phyloP scores from a whole-genome alignment of 371 early-diverging fungal genomes.

The Mortierella sp. region DNA sequence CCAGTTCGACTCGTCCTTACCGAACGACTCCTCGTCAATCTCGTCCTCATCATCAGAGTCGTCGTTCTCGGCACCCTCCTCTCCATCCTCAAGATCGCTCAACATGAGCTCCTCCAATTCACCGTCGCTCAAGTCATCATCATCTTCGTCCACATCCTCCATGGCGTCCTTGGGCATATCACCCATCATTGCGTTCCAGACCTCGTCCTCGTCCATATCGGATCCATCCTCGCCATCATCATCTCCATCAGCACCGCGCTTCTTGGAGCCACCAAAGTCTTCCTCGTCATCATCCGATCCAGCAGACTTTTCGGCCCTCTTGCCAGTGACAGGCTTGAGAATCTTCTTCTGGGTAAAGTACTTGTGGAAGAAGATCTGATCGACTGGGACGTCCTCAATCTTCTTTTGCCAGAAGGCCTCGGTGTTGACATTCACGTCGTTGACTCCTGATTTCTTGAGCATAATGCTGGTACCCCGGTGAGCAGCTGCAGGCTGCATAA shows the following conservation, averaged over 20 bases:
- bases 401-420: constrained; percentile 73
- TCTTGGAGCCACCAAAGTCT: constrained; percentile 43
- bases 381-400: constrained; percentile 71
- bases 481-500: constrained; percentile 73
- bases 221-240: constrained; percentile 64
- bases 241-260: constrained; percentile 66
- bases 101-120: constrained; percentile 70
- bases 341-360: constrained; percentile 78
- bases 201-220: constrained; percentile 72
- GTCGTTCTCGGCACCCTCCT: constrained; percentile 40
- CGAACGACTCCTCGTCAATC: constrained; percentile 60
- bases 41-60: constrained; percentile 43
- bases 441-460: constrained; percentile 60
- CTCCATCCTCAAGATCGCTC: constrained; percentile 62
- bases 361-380: constrained; percentile 88
- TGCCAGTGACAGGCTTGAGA: constrained; percentile 31
- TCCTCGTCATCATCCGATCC: constrained; percentile 61
- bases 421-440: constrained; percentile 68
- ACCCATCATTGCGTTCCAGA: constrained; percentile 81
- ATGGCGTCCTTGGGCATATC: constrained; percentile 76
- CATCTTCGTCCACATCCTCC: constrained; percentile 73
- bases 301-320: constrained; percentile 59
- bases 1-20: constrained; percentile 65
- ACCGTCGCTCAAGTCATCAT: constrained; percentile 63
- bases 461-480: constrained; percentile 51